phyloP scores from a whole-genome alignment of 106 monocot species.

The Allium cepa region DNA sequence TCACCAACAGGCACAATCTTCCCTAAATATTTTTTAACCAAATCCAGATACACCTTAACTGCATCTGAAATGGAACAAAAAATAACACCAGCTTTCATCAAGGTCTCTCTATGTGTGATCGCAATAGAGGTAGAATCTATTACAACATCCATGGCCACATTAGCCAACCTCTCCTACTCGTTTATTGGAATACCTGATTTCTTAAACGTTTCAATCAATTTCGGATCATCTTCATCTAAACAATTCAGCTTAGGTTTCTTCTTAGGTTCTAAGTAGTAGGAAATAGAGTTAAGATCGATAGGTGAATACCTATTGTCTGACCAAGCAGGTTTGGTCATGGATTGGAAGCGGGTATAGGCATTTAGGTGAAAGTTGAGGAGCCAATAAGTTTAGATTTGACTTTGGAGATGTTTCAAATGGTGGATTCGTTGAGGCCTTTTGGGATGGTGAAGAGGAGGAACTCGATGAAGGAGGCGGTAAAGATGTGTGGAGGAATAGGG shows the following conservation, averaged over 20 bases:
- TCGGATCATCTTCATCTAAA: conserved; percentile 78
- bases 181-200: conserved; percentile 67
- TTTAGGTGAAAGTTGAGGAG: conserved; percentile 71
- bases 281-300: too few relatives aligned
- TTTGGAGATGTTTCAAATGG: conserved; percentile 68
- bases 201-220: conserved; percentile 59
- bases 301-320: too few relatives aligned
- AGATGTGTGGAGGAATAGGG: too few relatives aligned
- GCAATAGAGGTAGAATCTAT: too few relatives aligned
- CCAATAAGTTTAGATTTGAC: conserved; percentile 76
- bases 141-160: conserved; percentile 89
- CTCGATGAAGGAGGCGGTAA: too few relatives aligned
- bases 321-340: conserved; percentile 64
- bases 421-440: conserved; percentile 73
- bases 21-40: conserved; percentile 66
- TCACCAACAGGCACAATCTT: too few relatives aligned
- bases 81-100: too few relatives aligned
- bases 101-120: too few relatives aligned
- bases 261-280: too few relatives aligned
- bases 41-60: conserved; percentile 67
- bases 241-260: conserved; percentile 60
- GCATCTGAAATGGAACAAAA: conserved; percentile 93
- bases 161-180: conserved; percentile 83
- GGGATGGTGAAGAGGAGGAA: too few relatives aligned
- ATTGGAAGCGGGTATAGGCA: conserved; percentile 50